phyloP scores from a whole-genome alignment of 2,329 filamentous ascomycete genomes.

The Botrytis pseudocinerea region DNA sequence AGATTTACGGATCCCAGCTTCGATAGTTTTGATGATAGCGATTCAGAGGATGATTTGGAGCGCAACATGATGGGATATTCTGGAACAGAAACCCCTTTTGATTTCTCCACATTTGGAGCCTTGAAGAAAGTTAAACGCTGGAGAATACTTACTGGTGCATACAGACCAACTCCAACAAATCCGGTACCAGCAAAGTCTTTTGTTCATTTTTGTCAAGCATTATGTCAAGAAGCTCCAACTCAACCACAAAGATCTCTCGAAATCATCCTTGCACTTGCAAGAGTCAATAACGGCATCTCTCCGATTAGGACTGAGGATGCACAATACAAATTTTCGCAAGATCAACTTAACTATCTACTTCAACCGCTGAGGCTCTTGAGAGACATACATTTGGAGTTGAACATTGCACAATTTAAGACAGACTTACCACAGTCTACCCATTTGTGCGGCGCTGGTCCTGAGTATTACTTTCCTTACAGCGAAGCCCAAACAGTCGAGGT shows the following conservation, averaged over 20 bases:
- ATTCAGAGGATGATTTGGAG: slow-evolving; percentile 6
- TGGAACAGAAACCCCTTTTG: slow-evolving; percentile 9
- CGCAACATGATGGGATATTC: neutral
- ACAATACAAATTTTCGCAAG: slow-evolving; percentile 2
- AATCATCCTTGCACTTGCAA: slow-evolving; percentile 13
- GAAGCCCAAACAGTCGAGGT: neutral
- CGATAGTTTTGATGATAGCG: neutral
- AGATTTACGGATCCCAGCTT: neutral
- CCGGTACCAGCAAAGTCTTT: slow-evolving; percentile 18
- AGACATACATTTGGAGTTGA: neutral
- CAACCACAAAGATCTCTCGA: slow-evolving; percentile 10
- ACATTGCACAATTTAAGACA: neutral
- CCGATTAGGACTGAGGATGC: neutral
- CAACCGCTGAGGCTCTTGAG: slow-evolving; percentile 18
- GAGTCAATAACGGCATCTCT: neutral
- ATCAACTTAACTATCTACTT: slow-evolving; percentile 7
- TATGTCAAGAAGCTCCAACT: neutral
- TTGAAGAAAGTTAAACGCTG: slow-evolving; percentile 19
- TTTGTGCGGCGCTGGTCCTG: neutral
- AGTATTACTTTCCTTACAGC: slow-evolving; percentile 17
- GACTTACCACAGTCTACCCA: slow-evolving; percentile 8
- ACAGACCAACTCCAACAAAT: slow-evolving; percentile 1
- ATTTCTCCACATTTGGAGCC: neutral
- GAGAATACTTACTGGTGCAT: slow-evolving; percentile 17
- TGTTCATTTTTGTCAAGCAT: slow-evolving; percentile 23